These are phyloP conservation scores for Coemansia reversa DNA, from an alignment of 192 early-diverging fungal genomes.

Conservation along the genomic window DNA sequence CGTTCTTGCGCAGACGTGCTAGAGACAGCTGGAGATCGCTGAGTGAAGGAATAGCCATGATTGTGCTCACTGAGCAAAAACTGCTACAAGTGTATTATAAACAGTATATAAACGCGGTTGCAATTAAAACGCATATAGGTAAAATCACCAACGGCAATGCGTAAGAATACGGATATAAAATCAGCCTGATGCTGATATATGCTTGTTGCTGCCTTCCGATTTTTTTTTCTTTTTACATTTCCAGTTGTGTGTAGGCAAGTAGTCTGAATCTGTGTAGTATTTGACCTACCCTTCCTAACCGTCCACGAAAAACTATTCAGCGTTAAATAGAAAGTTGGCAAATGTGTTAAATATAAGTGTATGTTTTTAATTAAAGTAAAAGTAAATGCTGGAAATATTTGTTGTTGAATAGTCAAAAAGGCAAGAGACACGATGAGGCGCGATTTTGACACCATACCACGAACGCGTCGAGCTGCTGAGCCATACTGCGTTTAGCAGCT, in stretches of 20 bases:
- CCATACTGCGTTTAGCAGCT: neutral
- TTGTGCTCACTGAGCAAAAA: neutral
- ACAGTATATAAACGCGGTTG: neutral
- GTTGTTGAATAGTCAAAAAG: neutral
- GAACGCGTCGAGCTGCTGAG: neutral
- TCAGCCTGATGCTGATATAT: neutral
- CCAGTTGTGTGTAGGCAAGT: neutral
- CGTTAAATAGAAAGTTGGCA: neutral
- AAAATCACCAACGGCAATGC: neutral
- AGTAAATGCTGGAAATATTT: neutral
- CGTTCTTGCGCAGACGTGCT: conserved; percentile 12
- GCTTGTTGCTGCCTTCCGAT: neutral
- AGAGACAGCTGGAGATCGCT: conserved; percentile 18
- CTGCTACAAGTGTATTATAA: neutral
- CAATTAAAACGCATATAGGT: neutral
- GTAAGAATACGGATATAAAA: neutral
- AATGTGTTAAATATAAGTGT: neutral
- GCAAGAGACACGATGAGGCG: neutral
- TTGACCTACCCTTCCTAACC: neutral
- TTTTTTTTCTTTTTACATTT: neutral
- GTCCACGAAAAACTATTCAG: neutral
- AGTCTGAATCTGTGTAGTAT: neutral
- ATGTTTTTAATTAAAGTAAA: neutral
- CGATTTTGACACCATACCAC: neutral
- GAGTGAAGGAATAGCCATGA: conserved; percentile 12